phyloP scores from a whole-genome alignment of 169 alveolate species.

The Plasmodium ovale region DNA sequence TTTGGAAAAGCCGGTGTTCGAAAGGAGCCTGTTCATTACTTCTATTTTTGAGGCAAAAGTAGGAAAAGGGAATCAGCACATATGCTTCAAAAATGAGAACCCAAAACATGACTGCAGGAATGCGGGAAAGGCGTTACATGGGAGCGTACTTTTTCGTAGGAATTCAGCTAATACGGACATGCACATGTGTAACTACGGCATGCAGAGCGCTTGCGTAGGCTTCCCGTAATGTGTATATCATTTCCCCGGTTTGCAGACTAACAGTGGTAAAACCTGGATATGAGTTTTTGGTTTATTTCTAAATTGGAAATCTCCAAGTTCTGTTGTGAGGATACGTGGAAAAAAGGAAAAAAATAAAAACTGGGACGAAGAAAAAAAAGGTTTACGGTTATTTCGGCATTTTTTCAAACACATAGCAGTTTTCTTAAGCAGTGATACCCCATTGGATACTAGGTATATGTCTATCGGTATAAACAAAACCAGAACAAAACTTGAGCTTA shows the following conservation, averaged over 20 bases:
- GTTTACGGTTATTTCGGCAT: not conserved
- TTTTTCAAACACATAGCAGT: too few species aligned
- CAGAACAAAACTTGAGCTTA: slow-evolving; percentile 52
- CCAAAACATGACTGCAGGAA: slow-evolving; percentile 70
- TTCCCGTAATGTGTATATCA: not conserved
- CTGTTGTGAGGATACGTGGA: too few species aligned
- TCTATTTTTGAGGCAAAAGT: slow-evolving; percentile 51
- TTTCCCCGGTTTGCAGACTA: not conserved
- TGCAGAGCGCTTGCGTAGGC: not conserved
- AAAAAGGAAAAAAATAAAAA: slow-evolving; percentile 1
- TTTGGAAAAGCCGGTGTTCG: too few species aligned
- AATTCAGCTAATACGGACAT: not conserved
- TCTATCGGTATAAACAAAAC: slow-evolving; percentile 68
- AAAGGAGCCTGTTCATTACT: too few species aligned
- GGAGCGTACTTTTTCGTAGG: too few species aligned
- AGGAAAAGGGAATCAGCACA: slow-evolving; percentile 58
- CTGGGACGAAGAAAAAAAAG: not conserved
- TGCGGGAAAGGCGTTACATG: too few species aligned
- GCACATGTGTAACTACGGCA: not conserved
- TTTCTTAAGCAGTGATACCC: slow-evolving; percentile 21
- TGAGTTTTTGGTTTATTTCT: slow-evolving; percentile 50
- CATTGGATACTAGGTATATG: slow-evolving; percentile 67
- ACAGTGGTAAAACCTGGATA: slow-evolving; percentile 63
- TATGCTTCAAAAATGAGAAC: slow-evolving; percentile 55
- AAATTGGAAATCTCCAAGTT: slow-evolving; percentile 57